Conservation (phyloP, 2,329 filamentous ascomycete species). For the Aspergillus melleus region DNA sequence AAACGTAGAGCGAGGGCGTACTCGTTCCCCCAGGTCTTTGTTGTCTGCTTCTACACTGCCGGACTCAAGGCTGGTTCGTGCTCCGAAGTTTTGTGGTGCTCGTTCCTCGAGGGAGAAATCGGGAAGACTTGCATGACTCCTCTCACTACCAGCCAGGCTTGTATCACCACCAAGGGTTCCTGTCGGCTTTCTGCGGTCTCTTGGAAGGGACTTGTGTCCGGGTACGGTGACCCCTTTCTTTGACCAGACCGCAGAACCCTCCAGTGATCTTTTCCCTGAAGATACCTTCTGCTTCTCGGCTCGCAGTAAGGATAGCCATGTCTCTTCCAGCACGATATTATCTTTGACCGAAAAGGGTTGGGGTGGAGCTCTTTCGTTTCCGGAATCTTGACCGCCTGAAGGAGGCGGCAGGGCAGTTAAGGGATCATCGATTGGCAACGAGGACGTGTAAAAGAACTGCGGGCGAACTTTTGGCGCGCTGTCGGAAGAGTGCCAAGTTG, state of each 20-base stretch:
- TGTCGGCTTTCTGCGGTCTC: conserved; percentile 12
- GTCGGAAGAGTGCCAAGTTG: conserved; percentile 36
- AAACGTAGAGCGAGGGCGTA: conserved; percentile 20
- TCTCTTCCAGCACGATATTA: conserved; percentile 74
- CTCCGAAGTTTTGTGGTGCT: conserved; percentile 11
- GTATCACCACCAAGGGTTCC: conserved; percentile 16
- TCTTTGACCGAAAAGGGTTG: conserved; percentile 78
- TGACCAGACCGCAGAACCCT: conserved; percentile 9
- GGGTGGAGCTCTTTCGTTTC: conserved; percentile 60
- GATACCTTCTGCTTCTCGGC: conserved; percentile 13
- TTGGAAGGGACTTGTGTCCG: conserved; percentile 11
- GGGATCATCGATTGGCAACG: conserved; percentile 82
- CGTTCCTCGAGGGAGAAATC: conserved; percentile 19
- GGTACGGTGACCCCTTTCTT: conserved; percentile 29
- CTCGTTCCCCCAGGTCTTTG: conserved; percentile 13
- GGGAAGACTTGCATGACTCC: conserved; percentile 16
- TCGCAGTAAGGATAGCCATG: conserved; percentile 65
- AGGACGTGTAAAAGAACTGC: conserved; percentile 84
- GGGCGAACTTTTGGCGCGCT: conserved; percentile 61
- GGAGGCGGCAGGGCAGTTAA: conserved; percentile 66
- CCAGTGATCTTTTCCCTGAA: conserved; percentile 7
- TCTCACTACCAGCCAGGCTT: conserved; percentile 19
- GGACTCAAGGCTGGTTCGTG: conserved; percentile 8
- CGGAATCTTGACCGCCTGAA: conserved; percentile 50
- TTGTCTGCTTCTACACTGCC: conserved; percentile 10